Base-by-base conservation (phyloP, 2,329 filamentous ascomycete species). In the Cladophialophora bantiana region DNA sequence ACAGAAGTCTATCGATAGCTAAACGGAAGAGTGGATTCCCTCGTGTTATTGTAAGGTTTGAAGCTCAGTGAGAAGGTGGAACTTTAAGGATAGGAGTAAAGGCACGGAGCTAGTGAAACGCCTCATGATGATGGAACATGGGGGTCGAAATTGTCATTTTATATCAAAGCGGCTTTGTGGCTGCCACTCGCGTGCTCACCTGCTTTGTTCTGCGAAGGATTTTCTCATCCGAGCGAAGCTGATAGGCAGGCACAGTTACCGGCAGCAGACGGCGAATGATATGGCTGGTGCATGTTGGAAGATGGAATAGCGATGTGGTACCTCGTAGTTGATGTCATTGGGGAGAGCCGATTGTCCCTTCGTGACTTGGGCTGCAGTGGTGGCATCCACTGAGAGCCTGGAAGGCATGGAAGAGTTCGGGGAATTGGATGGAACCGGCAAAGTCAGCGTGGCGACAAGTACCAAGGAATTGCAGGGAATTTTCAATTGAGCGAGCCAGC, bases 171-270 rank as follows among this genome's bases (percentile, higher is more conserved):
- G 53, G 55, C 26, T 48, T 31, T 34, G 58, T 62, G 58, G 50
- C 35, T 58, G 60, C 45, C 53, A 31, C 58, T 68, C 66, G 66
- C 62, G 66, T 68, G 66, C 66, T 60, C 66, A 68, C 62, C 62
- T 68, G 38, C 66, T 57, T 52, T 48, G 52, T 67, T 64, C 65
- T 67, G 61, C 40, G 45, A 58, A 62, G 18, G 34, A 55, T 56
- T 62, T 62, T 40, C 58, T 48, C 42, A 18, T 42, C 42, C 13
- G 40, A 18, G 6, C 9, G 57, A n/a, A 38, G 59, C 48, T 54
- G 59, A 61, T 61, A 61, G 59, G 59, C 48, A 61, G 59, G 59
- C 36, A 61, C 48, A 53, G 26, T 15, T 31, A 3, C 26, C 26
- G 3, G 26, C 26, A 26, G 26, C 26, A 3, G 18, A 36, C 7